phyloP scores from a whole-genome alignment of 306 rosid genomes.

The Dalbergia cultrata region DNA sequence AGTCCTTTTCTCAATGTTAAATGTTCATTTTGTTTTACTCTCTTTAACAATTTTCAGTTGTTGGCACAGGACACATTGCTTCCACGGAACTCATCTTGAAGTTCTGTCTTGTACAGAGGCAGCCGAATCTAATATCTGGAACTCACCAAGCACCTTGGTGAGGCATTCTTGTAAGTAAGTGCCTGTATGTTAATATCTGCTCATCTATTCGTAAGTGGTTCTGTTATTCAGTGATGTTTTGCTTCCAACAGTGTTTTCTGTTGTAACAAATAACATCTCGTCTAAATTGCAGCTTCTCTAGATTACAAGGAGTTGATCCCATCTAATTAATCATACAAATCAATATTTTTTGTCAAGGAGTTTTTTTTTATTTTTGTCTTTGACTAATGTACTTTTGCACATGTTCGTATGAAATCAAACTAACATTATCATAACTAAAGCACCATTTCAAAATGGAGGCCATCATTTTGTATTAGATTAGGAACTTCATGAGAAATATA shows the following conservation, averaged over 20 bases:
- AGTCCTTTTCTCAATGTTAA: neutral
- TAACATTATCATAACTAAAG: no score
- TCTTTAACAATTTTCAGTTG: constrained; percentile 9
- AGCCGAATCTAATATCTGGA: constrained; percentile 59
- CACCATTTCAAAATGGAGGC: no score
- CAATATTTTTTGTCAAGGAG: no score
- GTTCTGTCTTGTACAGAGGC: constrained; percentile 59
- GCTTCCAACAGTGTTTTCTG: neutral
- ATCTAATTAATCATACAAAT: no score
- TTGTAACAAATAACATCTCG: neutral
- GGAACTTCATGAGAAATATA: no score
- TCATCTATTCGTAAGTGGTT: neutral
- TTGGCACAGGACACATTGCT: constrained; percentile 83
- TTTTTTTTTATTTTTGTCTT: no score
- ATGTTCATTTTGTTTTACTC: neutral
- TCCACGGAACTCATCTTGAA: constrained; percentile 75
- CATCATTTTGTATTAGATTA: no score
- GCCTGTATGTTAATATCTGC: neutral
- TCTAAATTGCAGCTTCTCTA: neutral
- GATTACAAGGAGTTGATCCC: no score
- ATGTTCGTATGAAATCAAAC: no score
- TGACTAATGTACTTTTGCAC: no score
- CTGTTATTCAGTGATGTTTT: neutral
- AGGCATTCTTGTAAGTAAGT: constrained; percentile 1
- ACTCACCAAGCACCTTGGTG: neutral